A percentile compares a stretch with the other conserved stretches of the same genome.
These are phyloP conservation scores for Auriscalpium vulgare DNA, from an alignment of 768 basidiomycete species.

Conservation along the genomic window DNA sequence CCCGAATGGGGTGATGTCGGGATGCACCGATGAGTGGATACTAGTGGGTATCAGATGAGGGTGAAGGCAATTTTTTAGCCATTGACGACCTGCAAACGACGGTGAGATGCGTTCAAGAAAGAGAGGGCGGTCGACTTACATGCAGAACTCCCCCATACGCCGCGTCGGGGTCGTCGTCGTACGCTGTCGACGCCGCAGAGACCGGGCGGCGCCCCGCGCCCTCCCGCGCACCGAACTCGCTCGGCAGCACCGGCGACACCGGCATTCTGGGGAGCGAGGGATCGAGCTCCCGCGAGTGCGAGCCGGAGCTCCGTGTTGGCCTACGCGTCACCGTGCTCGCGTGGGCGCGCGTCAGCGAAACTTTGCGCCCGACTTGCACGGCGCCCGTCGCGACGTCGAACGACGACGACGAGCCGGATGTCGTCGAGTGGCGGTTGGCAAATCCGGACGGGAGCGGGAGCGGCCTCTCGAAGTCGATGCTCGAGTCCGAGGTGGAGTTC, in stretches of 20 bases:
- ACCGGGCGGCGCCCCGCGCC: background rate
- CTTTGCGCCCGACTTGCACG: background rate
- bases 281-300: constrained; percentile 12
- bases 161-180: background rate
- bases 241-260: constrained; percentile 12
- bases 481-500: too few species aligned
- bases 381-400: background rate
- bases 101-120: background rate
- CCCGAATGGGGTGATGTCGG: background rate
- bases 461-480: too few species aligned
- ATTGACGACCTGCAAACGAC: constrained; percentile 8
- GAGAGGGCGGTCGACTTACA: constrained; percentile 1
- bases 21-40: background rate
- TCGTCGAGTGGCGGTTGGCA: too few species aligned
- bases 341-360: background rate
- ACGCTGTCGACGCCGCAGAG: background rate
- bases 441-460: too few species aligned
- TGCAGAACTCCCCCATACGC: constrained; percentile 4
- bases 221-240: constrained; percentile 15
- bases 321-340: background rate
- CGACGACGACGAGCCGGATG: background rate
- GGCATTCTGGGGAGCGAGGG: constrained; percentile 12
- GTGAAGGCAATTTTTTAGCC: background rate
- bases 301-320: constrained; percentile 1
- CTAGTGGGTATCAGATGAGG: background rate